Base-by-base conservation (phyloP, 352 stramenopile species). In the Phytophthora agathidicida region DNA sequence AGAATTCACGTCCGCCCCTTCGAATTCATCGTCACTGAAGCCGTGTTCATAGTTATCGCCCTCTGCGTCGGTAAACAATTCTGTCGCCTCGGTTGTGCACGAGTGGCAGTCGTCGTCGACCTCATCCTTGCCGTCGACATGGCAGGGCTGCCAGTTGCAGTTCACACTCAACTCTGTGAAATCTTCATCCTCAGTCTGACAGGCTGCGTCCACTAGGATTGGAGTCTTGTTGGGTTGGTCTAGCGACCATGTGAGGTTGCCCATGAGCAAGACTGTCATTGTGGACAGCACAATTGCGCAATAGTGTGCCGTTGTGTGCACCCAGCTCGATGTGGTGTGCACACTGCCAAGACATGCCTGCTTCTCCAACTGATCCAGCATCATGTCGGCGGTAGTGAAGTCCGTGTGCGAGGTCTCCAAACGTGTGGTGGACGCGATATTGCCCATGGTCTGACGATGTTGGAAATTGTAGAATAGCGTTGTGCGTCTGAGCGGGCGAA, bases 61-160 rank as follows among this genome's bases (percentile, higher is more conserved):
- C 38, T 78, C 60, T 1, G 26, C 49, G 22, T 86, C 73, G 20
- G 59, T 88, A 17, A 80, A 65, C 37, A 71, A 36, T 6, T 89
- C 80, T 0, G 77, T 83, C 19, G 55, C 58, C 23, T 89, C 80
- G 8, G 73, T 84, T 17, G 73, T 79, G 54, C 45, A 77, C 7
- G 77, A 86, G 28, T 63, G 46, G 38, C 45, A 71, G 60, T 86
- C 64, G 24, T 59, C 51, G 13, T 57, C 49, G 19, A 42, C 28
- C 17, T 36, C n/a, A 14, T 38, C 32, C 41, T 58, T 62, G 41
- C 42, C 50, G 43, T 50, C 42, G 16, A 41, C 5, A 22, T 52
- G 35, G 20, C 35, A 57, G 14, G 39, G 4, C n/a, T 65, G 38
- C 44, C 49, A 64, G 5, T 60, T 44, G 2, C 20, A 17, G 16